Base-by-base conservation (phyloP, 2,329 filamentous ascomycete genomes). In the Achaetomium macrosporum region DNA sequence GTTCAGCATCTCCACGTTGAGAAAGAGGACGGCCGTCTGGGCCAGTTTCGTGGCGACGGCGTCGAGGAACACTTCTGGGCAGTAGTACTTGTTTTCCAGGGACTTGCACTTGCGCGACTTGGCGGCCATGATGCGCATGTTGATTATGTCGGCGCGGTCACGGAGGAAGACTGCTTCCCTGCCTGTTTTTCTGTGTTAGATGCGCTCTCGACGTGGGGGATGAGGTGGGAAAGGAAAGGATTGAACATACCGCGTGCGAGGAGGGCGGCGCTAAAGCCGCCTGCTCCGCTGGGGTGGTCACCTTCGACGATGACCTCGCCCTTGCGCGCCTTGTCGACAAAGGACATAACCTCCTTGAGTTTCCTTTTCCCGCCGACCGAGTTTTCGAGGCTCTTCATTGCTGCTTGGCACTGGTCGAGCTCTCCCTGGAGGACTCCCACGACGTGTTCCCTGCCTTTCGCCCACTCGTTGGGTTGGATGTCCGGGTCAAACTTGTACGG, bases 401-500 rank as follows among this genome's bases (percentile, higher is more conserved):
- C 90, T 5, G 77, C 73, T 63, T 97, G 91, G 61, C 90, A 95
- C 20, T 90, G 88, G 53, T 82, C 79, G 4, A 99, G 76, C 68
- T 99, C 93, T 47, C 86, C 84, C 69, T 95, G 95, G n/a, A 99
- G 73, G 1, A 93, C 84, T 9, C 76, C 78, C 37, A 83, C 79
- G 1, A 92, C 85, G 61, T 95, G 93, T 42, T 96, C 90, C 47
- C 92, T 79, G 0, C 90, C 91, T 56, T 87, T 83, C 3, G 77
- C 69, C 93, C 93, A 99, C 68, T 99, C 95, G 8, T 83, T 77
- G 37, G 91, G 88, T 64, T 96, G 90, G 42, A 99, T 84, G 63
- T 99, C 93, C 54, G 99, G 95, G 57, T 96, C 90, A 61, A 92
- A 97, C 68, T 99, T 99, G 76, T 92, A 99, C 0, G 95, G 93